Conservation (phyloP, 2,329 filamentous ascomycete genomes). For the Aspergillus persii region DNA sequence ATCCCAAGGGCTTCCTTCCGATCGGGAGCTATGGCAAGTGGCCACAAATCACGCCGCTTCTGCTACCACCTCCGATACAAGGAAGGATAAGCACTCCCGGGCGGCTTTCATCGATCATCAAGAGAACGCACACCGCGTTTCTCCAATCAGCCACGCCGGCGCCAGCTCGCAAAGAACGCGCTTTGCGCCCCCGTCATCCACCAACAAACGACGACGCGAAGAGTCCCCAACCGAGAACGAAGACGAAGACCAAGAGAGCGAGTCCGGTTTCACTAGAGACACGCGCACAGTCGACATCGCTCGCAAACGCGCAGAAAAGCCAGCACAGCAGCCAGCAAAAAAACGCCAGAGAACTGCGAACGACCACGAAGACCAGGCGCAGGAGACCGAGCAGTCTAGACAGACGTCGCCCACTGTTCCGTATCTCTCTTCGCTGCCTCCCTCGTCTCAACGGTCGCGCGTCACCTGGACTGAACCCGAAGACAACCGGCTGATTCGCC, state of each 20-base stretch:
- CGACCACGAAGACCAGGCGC: constrained; percentile 2
- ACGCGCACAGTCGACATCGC: constrained; percentile 32
- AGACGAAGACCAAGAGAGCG: constrained; percentile 30
- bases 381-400: background rate
- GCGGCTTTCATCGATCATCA: constrained; percentile 38
- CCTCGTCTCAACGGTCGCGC: background rate
- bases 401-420: background rate
- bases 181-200: background rate
- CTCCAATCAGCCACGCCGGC: constrained; percentile 34
- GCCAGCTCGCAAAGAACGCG: background rate
- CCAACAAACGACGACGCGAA: constrained; percentile 17
- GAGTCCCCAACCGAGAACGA: constrained; percentile 12
- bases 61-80: background rate
- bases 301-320: constrained; percentile 36
- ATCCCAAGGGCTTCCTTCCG: background rate
- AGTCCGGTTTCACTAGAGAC: constrained; percentile 47
- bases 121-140: constrained; percentile 31
- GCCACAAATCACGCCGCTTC: background rate
- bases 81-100: constrained; percentile 1
- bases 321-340: constrained; percentile 5
- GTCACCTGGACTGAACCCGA: constrained; percentile 41
- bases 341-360: constrained; percentile 8
- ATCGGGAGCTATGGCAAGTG: constrained; percentile 10
- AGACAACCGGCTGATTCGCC: constrained; percentile 45
- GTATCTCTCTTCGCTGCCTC: background rate